Conservation (phyloP, 805 yeast species). For the Monosporozyma solicola region DNA sequence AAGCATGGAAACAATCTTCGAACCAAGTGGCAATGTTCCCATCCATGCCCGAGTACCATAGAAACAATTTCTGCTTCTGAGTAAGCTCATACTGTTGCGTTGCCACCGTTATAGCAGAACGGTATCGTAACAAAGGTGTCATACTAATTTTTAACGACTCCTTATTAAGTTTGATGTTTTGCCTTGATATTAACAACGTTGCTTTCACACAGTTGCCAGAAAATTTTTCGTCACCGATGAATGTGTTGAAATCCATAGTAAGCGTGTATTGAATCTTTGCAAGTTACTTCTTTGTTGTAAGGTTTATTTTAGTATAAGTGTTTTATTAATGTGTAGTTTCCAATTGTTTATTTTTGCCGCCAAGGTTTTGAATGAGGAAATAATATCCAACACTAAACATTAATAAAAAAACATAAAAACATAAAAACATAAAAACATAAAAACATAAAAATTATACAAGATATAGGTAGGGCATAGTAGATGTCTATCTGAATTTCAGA, state of each 20-base stretch:
- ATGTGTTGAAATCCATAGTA: background rate
- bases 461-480: no score
- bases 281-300: no score
- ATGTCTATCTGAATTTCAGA: no score
- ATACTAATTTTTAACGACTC: background rate
- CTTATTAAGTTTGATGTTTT: background rate
- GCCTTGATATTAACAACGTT: background rate
- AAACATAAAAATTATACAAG: background rate
- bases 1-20: background rate
- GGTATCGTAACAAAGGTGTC: background rate
- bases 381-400: background rate
- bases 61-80: background rate
- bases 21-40: background rate
- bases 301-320: no score
- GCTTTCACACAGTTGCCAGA: background rate
- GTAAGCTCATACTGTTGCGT: background rate
- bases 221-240: background rate
- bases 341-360: background rate
- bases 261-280: no score
- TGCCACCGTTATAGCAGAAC: no score
- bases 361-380: no score
- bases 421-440: no score
- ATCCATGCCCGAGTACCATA: background rate
- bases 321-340: background rate
- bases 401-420: background rate